Conservation (phyloP, 768 basidiomycete genomes). For the Panus rudis region DNA sequence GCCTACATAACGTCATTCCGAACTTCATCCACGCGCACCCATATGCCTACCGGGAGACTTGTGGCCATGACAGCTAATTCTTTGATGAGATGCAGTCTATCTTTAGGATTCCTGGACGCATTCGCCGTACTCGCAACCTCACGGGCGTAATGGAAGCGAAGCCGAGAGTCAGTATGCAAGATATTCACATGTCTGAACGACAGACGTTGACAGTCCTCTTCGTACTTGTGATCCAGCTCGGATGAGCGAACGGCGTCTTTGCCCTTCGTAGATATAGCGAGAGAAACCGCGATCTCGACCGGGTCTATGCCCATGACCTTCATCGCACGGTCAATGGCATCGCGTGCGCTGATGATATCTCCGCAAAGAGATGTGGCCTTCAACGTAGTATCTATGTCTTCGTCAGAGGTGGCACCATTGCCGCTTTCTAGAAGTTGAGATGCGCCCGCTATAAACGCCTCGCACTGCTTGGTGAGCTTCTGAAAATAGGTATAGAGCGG, state of each 20-base stretch:
- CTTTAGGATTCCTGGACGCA: conserved; percentile 37
- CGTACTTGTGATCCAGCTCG: conserved; percentile 35
- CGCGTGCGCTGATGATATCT: conserved; percentile 43
- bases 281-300: neutral
- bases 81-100: conserved; percentile 45
- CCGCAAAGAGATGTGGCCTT: conserved; percentile 41
- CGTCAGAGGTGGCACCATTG: conserved; percentile 18
- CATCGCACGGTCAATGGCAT: conserved; percentile 44
- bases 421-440: conserved; percentile 30
- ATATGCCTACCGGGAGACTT: conserved; percentile 47
- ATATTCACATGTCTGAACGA: conserved; percentile 40
- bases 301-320: conserved; percentile 28
- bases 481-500: conserved; percentile 46
- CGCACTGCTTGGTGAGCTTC: conserved; percentile 45
- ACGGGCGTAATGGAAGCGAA: conserved; percentile 28
- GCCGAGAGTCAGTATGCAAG: neutral
- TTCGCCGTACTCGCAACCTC: conserved; percentile 28
- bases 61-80: conserved; percentile 53
- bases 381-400: conserved; percentile 30
- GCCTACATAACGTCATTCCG: conserved; percentile 50
- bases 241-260: conserved; percentile 29
- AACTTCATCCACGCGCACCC: conserved; percentile 51
- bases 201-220: conserved; percentile 37
- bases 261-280: conserved; percentile 13
- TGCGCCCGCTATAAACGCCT: conserved; percentile 42